phyloP scores from a whole-genome alignment of 371 early-diverging fungal genomes.

The Syncephalastrum racemosum region DNA sequence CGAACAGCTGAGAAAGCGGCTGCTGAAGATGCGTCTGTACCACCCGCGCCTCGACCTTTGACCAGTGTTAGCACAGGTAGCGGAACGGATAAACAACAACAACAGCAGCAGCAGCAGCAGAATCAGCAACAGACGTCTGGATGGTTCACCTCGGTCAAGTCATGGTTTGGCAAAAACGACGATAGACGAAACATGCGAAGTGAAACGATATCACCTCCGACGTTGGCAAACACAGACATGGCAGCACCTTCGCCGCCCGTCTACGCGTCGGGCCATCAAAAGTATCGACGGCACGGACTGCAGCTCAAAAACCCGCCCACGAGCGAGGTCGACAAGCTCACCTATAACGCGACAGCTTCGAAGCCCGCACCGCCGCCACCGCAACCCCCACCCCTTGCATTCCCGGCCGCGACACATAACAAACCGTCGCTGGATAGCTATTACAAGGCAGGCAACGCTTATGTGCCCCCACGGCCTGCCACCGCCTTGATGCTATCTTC shows the following conservation, averaged over 20 bases:
- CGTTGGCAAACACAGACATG: conserved; percentile 11
- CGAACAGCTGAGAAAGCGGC: too few relatives aligned
- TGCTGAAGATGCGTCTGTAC: too few relatives aligned
- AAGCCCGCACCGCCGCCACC: not conserved
- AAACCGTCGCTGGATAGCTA: conserved; percentile 17
- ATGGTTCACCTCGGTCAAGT: conserved; percentile 49
- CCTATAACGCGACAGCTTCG: conserved; percentile 6
- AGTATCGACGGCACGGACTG: conserved; percentile 11
- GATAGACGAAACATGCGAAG: not conserved
- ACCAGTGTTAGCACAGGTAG: too few relatives aligned
- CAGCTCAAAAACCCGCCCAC: conserved; percentile 2
- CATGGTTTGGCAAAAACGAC: conserved; percentile 40
- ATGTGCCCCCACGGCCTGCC: conserved; percentile 11
- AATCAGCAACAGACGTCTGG: conserved; percentile 8
- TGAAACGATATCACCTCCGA: too few relatives aligned
- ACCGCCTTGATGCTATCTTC: conserved; percentile 7
- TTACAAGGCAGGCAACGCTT: conserved; percentile 17
- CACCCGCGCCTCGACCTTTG: too few relatives aligned
- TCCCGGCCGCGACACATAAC: conserved; percentile 14
- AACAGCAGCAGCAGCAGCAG: too few relatives aligned
- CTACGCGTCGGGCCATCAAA: conserved; percentile 4
- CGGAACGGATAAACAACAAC: not conserved
- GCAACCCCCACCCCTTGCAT: conserved; percentile 7
- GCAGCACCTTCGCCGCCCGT: conserved; percentile 7
- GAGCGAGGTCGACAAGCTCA: conserved; percentile 2